Percentiles rank a stretch among this genome's conserved stretches.
These are phyloP conservation scores for Pisolithus albus DNA, from an alignment of 768 basidiomycete genomes.

Conservation along the genomic window DNA sequence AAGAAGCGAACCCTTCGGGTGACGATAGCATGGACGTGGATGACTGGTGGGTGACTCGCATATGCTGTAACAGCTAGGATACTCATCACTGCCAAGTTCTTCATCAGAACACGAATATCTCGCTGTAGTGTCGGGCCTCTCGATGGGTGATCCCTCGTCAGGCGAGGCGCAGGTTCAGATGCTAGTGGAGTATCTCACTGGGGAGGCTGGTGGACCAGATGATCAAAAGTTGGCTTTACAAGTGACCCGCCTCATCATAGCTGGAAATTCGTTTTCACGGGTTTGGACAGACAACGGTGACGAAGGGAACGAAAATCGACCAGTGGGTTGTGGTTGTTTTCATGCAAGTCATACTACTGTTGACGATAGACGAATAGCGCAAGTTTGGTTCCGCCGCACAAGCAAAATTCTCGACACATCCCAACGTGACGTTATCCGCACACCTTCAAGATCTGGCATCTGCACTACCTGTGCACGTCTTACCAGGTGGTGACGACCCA, in stretches of 20 bases:
- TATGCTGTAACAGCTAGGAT: constrained; percentile 8
- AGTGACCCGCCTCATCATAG: constrained; percentile 81
- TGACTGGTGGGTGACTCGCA: constrained; percentile 34
- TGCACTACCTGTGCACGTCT: constrained; percentile 76
- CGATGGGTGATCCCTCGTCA: constrained; percentile 57
- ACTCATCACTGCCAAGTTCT: constrained; percentile 6
- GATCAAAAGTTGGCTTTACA: constrained; percentile 61
- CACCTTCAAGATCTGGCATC: constrained; percentile 71
- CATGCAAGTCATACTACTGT: not conserved
- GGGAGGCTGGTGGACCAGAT: constrained; percentile 67
- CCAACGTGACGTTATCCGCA: constrained; percentile 60
- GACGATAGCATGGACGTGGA: constrained; percentile 63
- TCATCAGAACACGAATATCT: constrained; percentile 62
- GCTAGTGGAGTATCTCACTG: constrained; percentile 83
- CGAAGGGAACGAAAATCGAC: constrained; percentile 44
- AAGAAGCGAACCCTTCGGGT: constrained; percentile 16
- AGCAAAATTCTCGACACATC: constrained; percentile 63
- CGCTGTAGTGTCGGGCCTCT: constrained; percentile 79
- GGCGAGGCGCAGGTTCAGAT: constrained; percentile 74
- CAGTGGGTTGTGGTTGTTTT: constrained; percentile 35
- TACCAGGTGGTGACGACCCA: constrained; percentile 87
- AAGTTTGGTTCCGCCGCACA: constrained; percentile 53
- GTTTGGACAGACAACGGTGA: constrained; percentile 29
- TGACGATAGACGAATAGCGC: constrained; percentile 38
- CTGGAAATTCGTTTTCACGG: constrained; percentile 79